Base-by-base conservation (phyloP, 495 filamentous ascomycete species). In the Diplogelasinospora grovesii region DNA sequence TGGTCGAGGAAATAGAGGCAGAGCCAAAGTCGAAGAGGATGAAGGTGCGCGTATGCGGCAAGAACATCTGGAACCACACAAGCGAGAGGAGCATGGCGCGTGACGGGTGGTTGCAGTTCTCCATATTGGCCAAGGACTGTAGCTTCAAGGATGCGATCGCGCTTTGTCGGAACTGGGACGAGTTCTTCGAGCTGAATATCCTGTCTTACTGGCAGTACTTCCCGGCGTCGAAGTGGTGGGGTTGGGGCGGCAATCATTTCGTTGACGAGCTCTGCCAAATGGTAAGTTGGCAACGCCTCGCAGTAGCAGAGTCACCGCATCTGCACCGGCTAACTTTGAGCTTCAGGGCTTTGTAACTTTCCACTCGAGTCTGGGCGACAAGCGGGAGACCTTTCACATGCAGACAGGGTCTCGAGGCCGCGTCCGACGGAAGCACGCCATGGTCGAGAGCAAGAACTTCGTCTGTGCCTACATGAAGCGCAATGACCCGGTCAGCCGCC, bases 1-100 rank as follows among this genome's bases (percentile, higher is more conserved):
- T 42, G 11, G 26, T 29, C 15, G 42, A 46, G 25, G 43, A 45
- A 14, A 14, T 39, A 5, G 37, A 41, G 25, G 18, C 31, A 1
- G 40, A 50, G 30, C 33, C 38, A 1, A 43, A 43, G 36, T 42
- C 53, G 18, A 50, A 54, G 29, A 70, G 65, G 39, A 62, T 70
- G 44, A 64, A 64, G 34, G 61, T 77, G 22, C 66, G 51, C 22
- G 50, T 78, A 18, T 76, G 72, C 43, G 72, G 74, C 8, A 61
- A 59, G 36, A 64, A 56, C 41, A 71, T 78, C 39, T 73, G 70
- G 57, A 75, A 78, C 41, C 71, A 76, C 44, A 66, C 73, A n/a
- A 69, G 65, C 24, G 64, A 76, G 45, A 62, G 59, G 5, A 66
- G 68, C 15, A 64, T 76, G 60, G 64, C 52, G n/a, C 57, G 71